Evolutionary conservation across 345 rosid species (phyloP).

Genomic region (Populus alba): DNA sequence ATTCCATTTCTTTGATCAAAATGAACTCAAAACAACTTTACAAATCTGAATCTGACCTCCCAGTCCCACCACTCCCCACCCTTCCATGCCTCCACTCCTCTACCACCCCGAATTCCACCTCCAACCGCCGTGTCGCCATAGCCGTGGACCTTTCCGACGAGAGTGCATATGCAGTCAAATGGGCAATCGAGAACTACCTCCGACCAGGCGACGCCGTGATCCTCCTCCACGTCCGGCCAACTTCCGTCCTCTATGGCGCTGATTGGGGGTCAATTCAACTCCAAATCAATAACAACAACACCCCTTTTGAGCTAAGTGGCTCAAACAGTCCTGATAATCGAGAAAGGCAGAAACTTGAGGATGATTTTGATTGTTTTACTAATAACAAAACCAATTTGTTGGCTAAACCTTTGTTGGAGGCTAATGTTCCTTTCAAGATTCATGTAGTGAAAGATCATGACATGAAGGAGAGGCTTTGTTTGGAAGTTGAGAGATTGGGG

Average conservation of each 20-base stretch:
- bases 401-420: slow-evolving; percentile 30
- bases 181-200: slow-evolving; percentile 34
- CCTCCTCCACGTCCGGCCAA: slow-evolving; percentile 34
- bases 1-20: neutral
- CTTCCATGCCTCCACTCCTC: slow-evolving; percentile 4
- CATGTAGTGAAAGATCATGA: slow-evolving; percentile 37
- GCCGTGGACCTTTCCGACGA: slow-evolving; percentile 33
- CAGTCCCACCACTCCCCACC: neutral
- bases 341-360: slow-evolving; percentile 47
- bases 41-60: slow-evolving; percentile 12
- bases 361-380: slow-evolving; percentile 65
- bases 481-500: slow-evolving; percentile 34
- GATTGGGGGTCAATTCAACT: slow-evolving; percentile 79
- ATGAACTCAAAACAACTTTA: neutral
- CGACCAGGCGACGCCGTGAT: slow-evolving; percentile 65
- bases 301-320: slow-evolving; percentile 11
- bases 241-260: slow-evolving; percentile 84
- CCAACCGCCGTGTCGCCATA: slow-evolving; percentile 31
- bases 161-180: slow-evolving; percentile 28
- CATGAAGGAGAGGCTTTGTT: slow-evolving; percentile 33
- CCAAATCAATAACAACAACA: slow-evolving; percentile 16
- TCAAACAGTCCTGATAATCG: neutral
- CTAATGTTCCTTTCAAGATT: slow-evolving; percentile 25
- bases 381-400: slow-evolving; percentile 16
- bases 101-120: slow-evolving; percentile 6